A percentile compares a stretch with the other conserved stretches of the same genome.
Evolutionary conservation across 208 protist genomes (phyloP).

Genomic region (Sergeia podlipaevii): DNA sequence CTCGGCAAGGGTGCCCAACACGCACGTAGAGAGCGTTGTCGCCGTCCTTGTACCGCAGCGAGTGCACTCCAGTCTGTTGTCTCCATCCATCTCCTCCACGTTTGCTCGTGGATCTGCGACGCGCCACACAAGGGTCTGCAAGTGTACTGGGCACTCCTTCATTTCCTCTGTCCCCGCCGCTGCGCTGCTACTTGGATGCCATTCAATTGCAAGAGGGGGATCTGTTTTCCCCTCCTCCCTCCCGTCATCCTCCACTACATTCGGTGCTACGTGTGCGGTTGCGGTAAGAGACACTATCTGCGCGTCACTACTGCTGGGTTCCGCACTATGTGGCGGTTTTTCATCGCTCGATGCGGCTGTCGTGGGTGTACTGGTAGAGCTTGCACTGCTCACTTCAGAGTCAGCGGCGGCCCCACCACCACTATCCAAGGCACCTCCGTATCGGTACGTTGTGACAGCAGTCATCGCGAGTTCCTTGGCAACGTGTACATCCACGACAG

Average conservation of each 20-base stretch:
- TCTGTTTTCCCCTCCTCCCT: neutral
- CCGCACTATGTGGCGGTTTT: no score
- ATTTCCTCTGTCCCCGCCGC: neutral
- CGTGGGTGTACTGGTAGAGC: no score
- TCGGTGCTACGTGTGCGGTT: neutral
- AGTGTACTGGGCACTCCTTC: slow-evolving; percentile 7
- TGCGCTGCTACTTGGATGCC: neutral
- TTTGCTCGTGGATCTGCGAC: slow-evolving; percentile 30
- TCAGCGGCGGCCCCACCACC: no score
- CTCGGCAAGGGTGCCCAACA: slow-evolving; percentile 14
- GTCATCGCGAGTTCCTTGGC: no score
- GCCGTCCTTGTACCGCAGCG: slow-evolving; percentile 29
- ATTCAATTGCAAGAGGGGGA: neutral
- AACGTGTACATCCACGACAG: no score
- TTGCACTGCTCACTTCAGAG: no score
- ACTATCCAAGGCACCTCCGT: no score
- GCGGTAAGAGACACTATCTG: no score
- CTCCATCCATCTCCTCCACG: slow-evolving; percentile 43
- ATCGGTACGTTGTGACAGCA: no score
- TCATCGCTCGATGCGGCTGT: no score
- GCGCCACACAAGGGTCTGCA: slow-evolving; percentile 45
- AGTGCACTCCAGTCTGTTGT: slow-evolving; percentile 48
- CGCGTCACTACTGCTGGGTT: no score
- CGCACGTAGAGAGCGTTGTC: slow-evolving; percentile 27
- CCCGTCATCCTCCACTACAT: no score